phyloP scores from a whole-genome alignment of 768 basidiomycete genomes.

The Lactarius psammicola region DNA sequence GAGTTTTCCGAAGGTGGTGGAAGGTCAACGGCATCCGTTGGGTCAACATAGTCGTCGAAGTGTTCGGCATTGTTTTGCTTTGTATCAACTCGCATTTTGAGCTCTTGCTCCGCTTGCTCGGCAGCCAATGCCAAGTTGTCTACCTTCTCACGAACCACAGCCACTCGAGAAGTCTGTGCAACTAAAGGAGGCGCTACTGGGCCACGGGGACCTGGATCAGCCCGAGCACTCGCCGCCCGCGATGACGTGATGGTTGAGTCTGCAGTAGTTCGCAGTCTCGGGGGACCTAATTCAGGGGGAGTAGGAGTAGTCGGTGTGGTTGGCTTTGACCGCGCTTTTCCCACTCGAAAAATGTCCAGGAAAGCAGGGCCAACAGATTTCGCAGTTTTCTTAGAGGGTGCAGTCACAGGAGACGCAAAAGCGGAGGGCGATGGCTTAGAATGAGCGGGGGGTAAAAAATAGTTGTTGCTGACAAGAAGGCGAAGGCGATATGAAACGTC shows the following conservation, averaged over 20 bases:
- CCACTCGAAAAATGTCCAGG: slow-evolving; percentile 68
- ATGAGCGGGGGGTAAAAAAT: slow-evolving; percentile 86
- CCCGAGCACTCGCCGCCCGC: slow-evolving; percentile 28
- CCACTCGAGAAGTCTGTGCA: slow-evolving; percentile 46
- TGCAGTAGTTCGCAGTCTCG: slow-evolving; percentile 30
- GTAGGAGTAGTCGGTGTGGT: slow-evolving; percentile 42
- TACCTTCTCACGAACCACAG: slow-evolving; percentile 83
- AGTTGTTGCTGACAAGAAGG: slow-evolving; percentile 82
- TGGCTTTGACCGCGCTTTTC: slow-evolving; percentile 65
- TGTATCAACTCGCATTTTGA: slow-evolving; percentile 53
- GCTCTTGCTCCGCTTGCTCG: slow-evolving; percentile 71
- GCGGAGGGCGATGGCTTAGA: slow-evolving; percentile 73
- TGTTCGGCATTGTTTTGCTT: slow-evolving; percentile 44
- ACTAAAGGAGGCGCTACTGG: slow-evolving; percentile 28
- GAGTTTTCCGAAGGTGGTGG: slow-evolving; percentile 67
- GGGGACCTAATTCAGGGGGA: slow-evolving; percentile 38
- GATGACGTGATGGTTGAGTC: slow-evolving; percentile 27
- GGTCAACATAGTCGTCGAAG: slow-evolving; percentile 69
- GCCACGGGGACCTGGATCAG: slow-evolving; percentile 24
- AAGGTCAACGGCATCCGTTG: slow-evolving; percentile 79
- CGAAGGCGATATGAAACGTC: slow-evolving; percentile 84
- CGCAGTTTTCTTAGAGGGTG: slow-evolving; percentile 46
- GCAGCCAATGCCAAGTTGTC: slow-evolving; percentile 66
- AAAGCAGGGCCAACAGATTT: slow-evolving; percentile 53
- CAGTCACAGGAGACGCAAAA: slow-evolving; percentile 45